Evolutionary conservation across 345 rosid genomes (phyloP), one percentile per base, ranked within the genome.

Genomic region (Pugionium cornutum): DNA sequence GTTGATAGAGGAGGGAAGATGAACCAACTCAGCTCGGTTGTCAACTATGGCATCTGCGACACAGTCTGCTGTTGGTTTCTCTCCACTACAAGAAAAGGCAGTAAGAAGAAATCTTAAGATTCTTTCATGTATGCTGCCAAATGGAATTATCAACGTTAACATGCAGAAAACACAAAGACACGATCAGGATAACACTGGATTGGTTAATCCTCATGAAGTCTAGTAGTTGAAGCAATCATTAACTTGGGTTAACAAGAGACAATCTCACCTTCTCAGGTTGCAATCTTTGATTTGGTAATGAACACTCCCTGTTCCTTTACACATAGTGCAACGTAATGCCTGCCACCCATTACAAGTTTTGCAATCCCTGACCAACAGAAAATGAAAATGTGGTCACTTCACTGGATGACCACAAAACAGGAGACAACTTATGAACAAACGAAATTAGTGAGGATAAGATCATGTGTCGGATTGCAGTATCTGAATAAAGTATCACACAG

Each of bases 251-350:
- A 46, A 50, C 4, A 61, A 60, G 18, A 66, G 45, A 53, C 33
- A 8, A 33, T 31, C 57, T 4, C 77, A 91, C 98, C 96, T 86
- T 83, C 80, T 83, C 80, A 89, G 73, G 50, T 78, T 81, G 75
- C 80, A 82, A 71, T 74, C 81, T 81, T 87, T 92, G 56, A 92
- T 92, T 81, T 89, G 95, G 74, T 82, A 92, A 9, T 77, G 84
- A 75, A 89, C 96, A 75, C 73, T 80, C 76, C 98, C 98, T 9
- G 88, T 83, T 74, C 98, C 96, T 84, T 79, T 81, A 80, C 98
- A 92, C 96, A 84, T 87, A 41, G 86, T 81, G 74, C 98, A 92
- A 36, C 88, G 79, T 76, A 89, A 76, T 34, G 96, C 96, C 64
- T 83, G 95, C 96, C 98, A 91, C 37, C 96, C 96, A 59, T 72